Conservation (phyloP, 1,139 yeast species). For the Pichia sp. region DNA sequence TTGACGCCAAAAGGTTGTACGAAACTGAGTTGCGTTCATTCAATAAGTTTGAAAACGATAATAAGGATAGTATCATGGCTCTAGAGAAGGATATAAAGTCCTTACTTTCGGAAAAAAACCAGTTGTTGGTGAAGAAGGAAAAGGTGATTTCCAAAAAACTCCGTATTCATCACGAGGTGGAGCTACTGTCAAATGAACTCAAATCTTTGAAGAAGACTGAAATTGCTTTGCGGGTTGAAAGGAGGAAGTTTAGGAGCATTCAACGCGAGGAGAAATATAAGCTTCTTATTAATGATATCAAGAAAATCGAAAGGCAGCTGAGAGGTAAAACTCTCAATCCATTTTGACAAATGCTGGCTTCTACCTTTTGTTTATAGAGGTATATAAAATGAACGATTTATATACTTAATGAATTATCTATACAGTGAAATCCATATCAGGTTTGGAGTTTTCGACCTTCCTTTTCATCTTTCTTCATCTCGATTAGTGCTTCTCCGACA, state of each 20-base stretch:
- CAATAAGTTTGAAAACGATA: constrained; percentile 34
- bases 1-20: constrained; percentile 38
- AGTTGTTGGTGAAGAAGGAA: constrained; percentile 35
- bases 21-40: constrained; percentile 36
- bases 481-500: constrained; percentile 40
- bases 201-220: constrained; percentile 32
- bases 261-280: constrained; percentile 26
- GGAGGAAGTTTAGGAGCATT: constrained; percentile 29
- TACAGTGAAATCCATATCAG: neutral
- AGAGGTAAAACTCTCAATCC: constrained; percentile 13
- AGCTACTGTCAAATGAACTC: constrained; percentile 31
- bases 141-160: constrained; percentile 32
- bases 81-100: constrained; percentile 27
- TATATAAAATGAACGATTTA: neutral
- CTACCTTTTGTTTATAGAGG: neutral
- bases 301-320: constrained; percentile 24
- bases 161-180: constrained; percentile 30
- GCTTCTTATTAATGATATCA: constrained; percentile 22
- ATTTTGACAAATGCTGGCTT: neutral
- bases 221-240: constrained; percentile 31
- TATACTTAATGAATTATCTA: neutral
- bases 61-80: constrained; percentile 24
- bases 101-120: constrained; percentile 34
- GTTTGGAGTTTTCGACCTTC: no score
- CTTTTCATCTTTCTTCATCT: neutral